Percentiles rank a stretch among this genome's conserved stretches.
These are phyloP conservation scores for Cenococcum geophilum DNA, from an alignment of 495 filamentous ascomycete genomes.

Conservation along the genomic window DNA sequence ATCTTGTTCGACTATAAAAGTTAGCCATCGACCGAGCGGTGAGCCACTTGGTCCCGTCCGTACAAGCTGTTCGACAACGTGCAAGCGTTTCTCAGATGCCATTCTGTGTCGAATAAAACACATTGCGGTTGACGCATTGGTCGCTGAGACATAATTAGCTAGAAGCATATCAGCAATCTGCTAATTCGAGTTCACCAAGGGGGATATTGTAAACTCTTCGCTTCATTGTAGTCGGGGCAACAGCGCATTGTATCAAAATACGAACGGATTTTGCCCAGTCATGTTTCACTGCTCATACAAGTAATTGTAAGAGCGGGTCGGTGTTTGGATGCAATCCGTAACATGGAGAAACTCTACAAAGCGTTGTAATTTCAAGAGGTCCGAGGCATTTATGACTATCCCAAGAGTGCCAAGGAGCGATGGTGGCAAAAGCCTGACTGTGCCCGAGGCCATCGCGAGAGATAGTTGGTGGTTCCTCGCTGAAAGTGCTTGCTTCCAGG, in stretches of 20 bases:
- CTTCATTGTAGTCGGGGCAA: slow-evolving; percentile 18
- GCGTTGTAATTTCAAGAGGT: slow-evolving; percentile 10
- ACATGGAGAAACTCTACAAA: slow-evolving; percentile 21
- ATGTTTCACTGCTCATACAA: slow-evolving; percentile 16
- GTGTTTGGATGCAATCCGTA: slow-evolving; percentile 15
- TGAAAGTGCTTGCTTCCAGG: slow-evolving; percentile 15
- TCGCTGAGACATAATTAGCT: slow-evolving; percentile 5
- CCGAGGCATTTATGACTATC: slow-evolving; percentile 11
- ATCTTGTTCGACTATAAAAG: slow-evolving; percentile 22
- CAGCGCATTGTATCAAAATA: slow-evolving; percentile 14
- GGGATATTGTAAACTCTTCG: slow-evolving; percentile 17
- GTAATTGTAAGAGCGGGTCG: slow-evolving; percentile 8
- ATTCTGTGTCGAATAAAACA: slow-evolving; percentile 2
- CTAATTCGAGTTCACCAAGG: slow-evolving; percentile 19
- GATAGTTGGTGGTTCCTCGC: slow-evolving; percentile 15
- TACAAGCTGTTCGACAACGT: slow-evolving; percentile 11
- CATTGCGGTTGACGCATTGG: slow-evolving; percentile 15
- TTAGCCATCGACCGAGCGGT: slow-evolving; percentile 16
- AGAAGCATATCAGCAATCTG: slow-evolving; percentile 12
- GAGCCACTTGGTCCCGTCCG: slow-evolving; percentile 18
- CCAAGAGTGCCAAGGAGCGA: slow-evolving; percentile 13
- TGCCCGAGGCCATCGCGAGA: slow-evolving; percentile 17
- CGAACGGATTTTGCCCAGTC: slow-evolving; percentile 18
- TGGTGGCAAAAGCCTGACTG: slow-evolving; percentile 2
- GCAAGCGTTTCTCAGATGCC: slow-evolving; percentile 10